A percentile compares a stretch with the other conserved stretches of the same genome.
These are phyloP conservation scores for Sporisorium scitamineum DNA, from an alignment of 1,284 basidiomycete species.

Conservation along the genomic window DNA sequence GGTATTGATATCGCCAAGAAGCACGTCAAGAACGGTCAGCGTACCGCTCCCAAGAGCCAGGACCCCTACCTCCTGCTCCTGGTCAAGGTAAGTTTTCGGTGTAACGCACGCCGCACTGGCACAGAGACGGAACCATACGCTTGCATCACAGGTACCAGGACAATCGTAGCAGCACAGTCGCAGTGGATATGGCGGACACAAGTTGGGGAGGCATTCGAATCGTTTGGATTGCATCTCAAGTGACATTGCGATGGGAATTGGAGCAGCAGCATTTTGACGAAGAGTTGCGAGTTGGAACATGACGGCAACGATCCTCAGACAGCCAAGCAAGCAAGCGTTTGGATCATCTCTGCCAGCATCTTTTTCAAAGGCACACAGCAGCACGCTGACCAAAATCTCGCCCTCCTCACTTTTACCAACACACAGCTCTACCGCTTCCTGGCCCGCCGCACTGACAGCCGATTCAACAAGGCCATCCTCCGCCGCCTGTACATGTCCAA, in stretches of 20 bases:
- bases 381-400: constrained; percentile 7
- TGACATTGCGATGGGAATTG: neutral
- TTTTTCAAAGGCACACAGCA: neutral
- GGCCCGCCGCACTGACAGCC: constrained; percentile 93
- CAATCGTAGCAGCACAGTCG: neutral
- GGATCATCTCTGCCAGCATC: neutral
- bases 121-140: neutral
- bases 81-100: constrained; percentile 81
- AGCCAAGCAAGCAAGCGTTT: neutral
- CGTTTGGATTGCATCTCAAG: neutral
- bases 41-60: constrained; percentile 96
- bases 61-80: constrained; percentile 98
- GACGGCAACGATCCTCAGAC: neutral
- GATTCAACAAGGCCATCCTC: constrained; percentile 98
- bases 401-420: neutral
- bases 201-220: neutral
- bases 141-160: neutral
- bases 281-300: neutral
- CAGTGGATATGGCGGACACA: neutral
- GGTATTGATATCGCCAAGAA: constrained; percentile 98
- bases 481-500: constrained; percentile 96
- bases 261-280: neutral
- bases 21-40: constrained; percentile 98
- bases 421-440: constrained; percentile 96
- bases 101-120: neutral